Evolutionary conservation across 2,329 filamentous ascomycete genomes (phyloP), one percentile per base, ranked within the genome.

Genomic region (Botrytis squamosa): DNA sequence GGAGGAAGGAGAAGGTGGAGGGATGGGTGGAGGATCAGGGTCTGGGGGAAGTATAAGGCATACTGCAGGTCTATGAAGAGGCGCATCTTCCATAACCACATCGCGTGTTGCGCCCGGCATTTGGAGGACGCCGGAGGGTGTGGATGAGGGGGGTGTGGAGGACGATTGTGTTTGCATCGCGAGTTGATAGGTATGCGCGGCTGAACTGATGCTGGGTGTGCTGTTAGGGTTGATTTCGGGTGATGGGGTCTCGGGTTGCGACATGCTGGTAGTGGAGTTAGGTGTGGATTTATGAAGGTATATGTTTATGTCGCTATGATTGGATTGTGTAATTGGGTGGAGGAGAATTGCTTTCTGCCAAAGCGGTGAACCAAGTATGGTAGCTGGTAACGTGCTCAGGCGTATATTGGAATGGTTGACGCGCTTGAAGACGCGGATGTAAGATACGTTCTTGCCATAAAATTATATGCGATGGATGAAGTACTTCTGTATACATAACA

Each of bases 1-100:
- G 44, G 22, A 72, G n/a, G n/a, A 38, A n/a, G 49, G 49, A 16
- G 49, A n/a, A 55, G 12, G 25, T 57, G 38, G 5, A 44, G 40
- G 46, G 55, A 52, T 16, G 5, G 22, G 49, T 33, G 33, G 5
- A 29, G 44, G 29, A 36, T 42, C n/a, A n/a, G 70, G 44, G 70
- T 42, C n/a, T 66, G 60, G 60, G 57, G 44, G 46, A 8, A 72
- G 52, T 46, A 42, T 33, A 55, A 65, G 55, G 74, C 75, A 74
- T 73, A 78, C 79, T 71, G 76, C 76, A 70, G 77, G 74, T 68
- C 75, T 71, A 52, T 78, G 77, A 40, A 76, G 76, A 44, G 75
- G 77, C 16, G 67, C 72, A 65, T 80, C 78, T 55, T 75, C 77
- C 80, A 81, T 81, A 22, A 79, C 74, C 36, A 79, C 71, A 71